These are phyloP conservation scores for Eucalyptus pauciflora DNA, from an alignment of 345 rosid genomes.

Conservation along the genomic window DNA sequence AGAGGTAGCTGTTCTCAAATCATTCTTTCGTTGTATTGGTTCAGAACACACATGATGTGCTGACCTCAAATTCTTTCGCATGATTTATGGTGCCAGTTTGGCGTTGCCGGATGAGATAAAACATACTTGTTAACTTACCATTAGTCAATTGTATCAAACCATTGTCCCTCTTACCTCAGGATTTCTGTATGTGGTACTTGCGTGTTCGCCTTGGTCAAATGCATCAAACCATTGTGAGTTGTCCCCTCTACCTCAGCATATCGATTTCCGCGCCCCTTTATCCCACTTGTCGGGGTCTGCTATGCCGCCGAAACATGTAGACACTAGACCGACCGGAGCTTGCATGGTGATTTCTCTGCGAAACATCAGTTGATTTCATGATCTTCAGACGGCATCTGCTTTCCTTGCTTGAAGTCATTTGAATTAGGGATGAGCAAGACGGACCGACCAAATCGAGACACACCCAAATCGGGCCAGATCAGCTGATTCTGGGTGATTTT, in stretches of 20 bases:
- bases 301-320: not conserved
- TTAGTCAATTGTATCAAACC: not conserved
- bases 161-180: not conserved
- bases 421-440: not conserved
- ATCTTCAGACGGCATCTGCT: not conserved
- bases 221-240: not conserved
- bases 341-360: not conserved
- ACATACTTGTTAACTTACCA: not conserved
- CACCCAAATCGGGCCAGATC: no score
- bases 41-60: not conserved
- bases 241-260: not conserved
- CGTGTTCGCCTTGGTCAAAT: not conserved
- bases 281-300: not conserved
- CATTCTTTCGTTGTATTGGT: not conserved
- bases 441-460: no score
- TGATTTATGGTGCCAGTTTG: not conserved
- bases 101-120: not conserved
- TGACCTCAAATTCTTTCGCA: not conserved
- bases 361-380: not conserved
- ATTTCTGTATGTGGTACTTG: fast-evolving
- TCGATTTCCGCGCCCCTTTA: not conserved
- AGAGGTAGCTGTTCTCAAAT: not conserved
- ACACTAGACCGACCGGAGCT: not conserved
- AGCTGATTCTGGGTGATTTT: no score
- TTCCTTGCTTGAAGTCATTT: not conserved